These are phyloP conservation scores for Hymenoscyphus infarciens DNA, from an alignment of 2,329 filamentous ascomycete genomes.

Conservation along the genomic window DNA sequence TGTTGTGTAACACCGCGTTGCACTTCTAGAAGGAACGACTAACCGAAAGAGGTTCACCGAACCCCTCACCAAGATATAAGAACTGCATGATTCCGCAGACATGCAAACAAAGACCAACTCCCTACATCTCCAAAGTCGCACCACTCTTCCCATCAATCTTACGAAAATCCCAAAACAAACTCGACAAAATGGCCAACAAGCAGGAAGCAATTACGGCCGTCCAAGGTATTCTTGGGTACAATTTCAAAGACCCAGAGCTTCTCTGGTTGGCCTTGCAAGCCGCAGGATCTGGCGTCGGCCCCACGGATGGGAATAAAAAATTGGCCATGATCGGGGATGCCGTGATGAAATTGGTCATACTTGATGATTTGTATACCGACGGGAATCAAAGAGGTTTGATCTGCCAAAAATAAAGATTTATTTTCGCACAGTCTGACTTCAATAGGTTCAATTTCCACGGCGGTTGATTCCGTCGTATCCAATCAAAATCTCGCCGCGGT, in stretches of 20 bases:
- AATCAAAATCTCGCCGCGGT: neutral
- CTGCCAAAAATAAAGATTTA: neutral
- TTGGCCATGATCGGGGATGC: neutral
- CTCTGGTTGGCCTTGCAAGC: conserved; percentile 5
- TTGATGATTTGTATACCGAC: neutral
- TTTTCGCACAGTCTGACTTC: neutral
- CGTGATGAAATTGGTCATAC: neutral
- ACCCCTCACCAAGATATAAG: too few relatives aligned
- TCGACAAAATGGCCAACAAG: neutral
- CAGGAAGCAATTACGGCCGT: neutral
- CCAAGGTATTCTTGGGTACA: neutral
- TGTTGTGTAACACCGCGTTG: too few relatives aligned
- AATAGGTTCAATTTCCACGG: neutral
- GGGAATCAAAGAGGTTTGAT: neutral
- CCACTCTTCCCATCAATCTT: too few relatives aligned
- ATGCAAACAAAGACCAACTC: too few relatives aligned
- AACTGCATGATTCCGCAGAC: too few relatives aligned
- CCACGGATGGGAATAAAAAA: neutral
- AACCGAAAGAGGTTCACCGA: too few relatives aligned
- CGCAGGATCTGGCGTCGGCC: neutral
- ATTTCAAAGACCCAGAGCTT: neutral
- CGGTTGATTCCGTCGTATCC: neutral
- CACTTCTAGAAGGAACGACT: too few relatives aligned
- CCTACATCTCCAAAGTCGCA: too few relatives aligned
- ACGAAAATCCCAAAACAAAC: too few relatives aligned